Conservation (phyloP, 306 rosid species). For the Fragaria ananassa region DNA sequence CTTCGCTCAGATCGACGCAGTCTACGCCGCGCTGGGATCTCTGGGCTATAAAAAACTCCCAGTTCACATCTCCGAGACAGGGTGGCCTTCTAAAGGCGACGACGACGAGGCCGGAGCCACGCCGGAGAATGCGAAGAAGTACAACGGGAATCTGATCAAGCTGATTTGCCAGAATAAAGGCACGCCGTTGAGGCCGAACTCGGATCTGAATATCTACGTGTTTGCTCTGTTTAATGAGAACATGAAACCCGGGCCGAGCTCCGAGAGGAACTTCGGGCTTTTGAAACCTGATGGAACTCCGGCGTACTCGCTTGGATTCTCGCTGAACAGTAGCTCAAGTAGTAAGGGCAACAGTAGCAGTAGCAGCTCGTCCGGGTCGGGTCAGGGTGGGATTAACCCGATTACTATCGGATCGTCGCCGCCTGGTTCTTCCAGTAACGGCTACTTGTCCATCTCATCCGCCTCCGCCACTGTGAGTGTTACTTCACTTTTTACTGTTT, state of each 20-base stretch:
- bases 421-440: slow-evolving; percentile 49
- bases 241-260: slow-evolving; percentile 92
- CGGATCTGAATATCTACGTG: slow-evolving; percentile 80
- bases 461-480: slow-evolving; percentile 45
- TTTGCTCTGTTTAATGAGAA: slow-evolving; percentile 93
- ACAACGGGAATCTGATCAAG: slow-evolving; percentile 74
- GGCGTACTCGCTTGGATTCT: slow-evolving; percentile 54
- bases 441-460: slow-evolving; percentile 78
- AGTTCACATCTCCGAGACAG: slow-evolving; percentile 94
- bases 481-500: background rate
- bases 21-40: slow-evolving; percentile 53
- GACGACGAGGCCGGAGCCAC: slow-evolving; percentile 76
- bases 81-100: slow-evolving; percentile 99
- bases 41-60: slow-evolving; percentile 63
- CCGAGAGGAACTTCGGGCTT: slow-evolving; percentile 87
- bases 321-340: slow-evolving; percentile 18
- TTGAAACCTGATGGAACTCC: slow-evolving; percentile 87
- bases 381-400: slow-evolving; percentile 19
- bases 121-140: slow-evolving; percentile 78
- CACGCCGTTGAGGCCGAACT: slow-evolving; percentile 68
- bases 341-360: slow-evolving; percentile 17
- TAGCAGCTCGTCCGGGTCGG: background rate
- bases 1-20: slow-evolving; percentile 93
- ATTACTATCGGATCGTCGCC: slow-evolving; percentile 18
- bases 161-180: slow-evolving; percentile 54